Evolutionary conservation across 2,329 filamentous ascomycete species (phyloP), one percentile per base, ranked within the genome.

Genomic region (Talaromyces sp.): DNA sequence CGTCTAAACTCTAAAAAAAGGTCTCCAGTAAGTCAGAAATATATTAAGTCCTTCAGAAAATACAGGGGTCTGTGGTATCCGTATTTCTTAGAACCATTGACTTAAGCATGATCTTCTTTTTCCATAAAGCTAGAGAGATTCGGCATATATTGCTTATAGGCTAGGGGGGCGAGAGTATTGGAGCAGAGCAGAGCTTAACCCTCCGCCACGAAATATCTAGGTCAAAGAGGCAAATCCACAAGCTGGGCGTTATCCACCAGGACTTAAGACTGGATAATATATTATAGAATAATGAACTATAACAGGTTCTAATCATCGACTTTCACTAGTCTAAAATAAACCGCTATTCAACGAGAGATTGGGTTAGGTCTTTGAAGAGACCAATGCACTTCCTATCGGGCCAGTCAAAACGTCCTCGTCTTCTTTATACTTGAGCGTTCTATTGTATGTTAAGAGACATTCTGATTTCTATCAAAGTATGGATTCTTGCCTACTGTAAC

Each of bases 111-210:
- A 54, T 19, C 19, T 54, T 46, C 4, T 72, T 72, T 54, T 64
- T 72, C 6, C 59, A 72, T 61, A 64, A 68, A 1, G 66, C 65
- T 55, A 65, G 68, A 29, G 48, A 65, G 32, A 72, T 72, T 54
- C 65, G 64, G 6, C 64, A 73, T 58, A 72, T 72, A 66, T 65
- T 73, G 2, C 60, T 73, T 0, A 72, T 73, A 67, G 68, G 27
- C 32, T 73, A 66, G 69, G 69, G 64, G 10, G 66, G 66, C 24
- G 48, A 29, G 29, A 48, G 54, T n/a, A 4, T 29, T 52, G n/a
- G 1, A 24, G 19, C 11, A 24, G 14, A 29, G 3, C 11, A 53
- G 5, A 58, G 21, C 7, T 32, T 21, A 35, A 43, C n/a, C 27
- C 19, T 38, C 3, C 7, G n/a, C 5, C 5, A 53, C 1, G 31